phyloP scores from a whole-genome alignment of 306 rosid genomes.

The Lupinus albus region DNA sequence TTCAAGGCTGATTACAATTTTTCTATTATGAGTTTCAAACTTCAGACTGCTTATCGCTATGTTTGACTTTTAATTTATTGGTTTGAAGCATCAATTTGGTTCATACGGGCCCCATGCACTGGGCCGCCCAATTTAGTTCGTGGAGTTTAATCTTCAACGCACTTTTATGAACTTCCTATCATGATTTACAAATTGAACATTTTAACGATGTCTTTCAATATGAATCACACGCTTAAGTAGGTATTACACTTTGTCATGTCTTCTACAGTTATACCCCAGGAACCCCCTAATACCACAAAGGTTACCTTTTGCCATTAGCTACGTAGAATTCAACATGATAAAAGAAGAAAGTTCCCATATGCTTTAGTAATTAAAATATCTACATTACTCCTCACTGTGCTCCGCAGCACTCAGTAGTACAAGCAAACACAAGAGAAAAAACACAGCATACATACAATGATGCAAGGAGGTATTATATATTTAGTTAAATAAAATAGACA shows the following conservation, averaged over 20 bases:
- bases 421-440: not conserved
- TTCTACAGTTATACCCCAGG: not conserved
- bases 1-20: constrained; percentile 2
- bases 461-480: not conserved
- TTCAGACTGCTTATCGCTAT: not conserved
- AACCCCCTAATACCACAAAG: not conserved
- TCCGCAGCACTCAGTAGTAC: not conserved
- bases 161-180: too few species aligned
- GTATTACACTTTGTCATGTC: not conserved
- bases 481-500: not conserved
- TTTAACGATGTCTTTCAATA: too few species aligned
- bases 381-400: not conserved
- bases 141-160: too few species aligned
- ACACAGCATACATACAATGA: not conserved
- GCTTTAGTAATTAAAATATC: not conserved
- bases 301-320: not conserved
- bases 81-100: not conserved
- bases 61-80: not conserved
- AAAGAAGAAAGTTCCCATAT: not conserved
- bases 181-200: too few species aligned
- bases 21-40: not conserved
- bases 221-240: too few species aligned
- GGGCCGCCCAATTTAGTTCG: not conserved
- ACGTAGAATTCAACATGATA: not conserved
- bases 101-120: too few species aligned